Percentiles rank a stretch among this genome's conserved stretches.
These are phyloP conservation scores for Ustilago cynodontis DNA, from an alignment of 1,284 basidiomycete species.

Conservation along the genomic window DNA sequence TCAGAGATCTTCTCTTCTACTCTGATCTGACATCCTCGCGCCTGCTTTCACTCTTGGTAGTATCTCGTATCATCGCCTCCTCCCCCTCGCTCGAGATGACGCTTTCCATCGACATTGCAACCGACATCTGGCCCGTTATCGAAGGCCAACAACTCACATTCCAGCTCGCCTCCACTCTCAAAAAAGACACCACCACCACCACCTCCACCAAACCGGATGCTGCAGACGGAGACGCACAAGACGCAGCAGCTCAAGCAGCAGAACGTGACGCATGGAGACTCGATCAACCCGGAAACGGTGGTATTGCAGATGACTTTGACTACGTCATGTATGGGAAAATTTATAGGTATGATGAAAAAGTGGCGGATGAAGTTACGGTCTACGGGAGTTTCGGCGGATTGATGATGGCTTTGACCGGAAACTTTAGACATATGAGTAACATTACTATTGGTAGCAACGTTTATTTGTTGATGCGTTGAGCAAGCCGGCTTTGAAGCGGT, in stretches of 20 bases:
- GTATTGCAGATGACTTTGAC: constrained; percentile 94
- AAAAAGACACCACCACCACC: constrained; percentile 73
- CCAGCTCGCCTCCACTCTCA: constrained; percentile 77
- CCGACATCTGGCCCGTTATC: constrained; percentile 70
- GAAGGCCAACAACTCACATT: constrained; percentile 82
- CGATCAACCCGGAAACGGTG: constrained; percentile 84
- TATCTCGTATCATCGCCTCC: constrained; percentile 62
- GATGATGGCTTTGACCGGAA: constrained; percentile 92
- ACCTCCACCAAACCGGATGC: constrained; percentile 65
- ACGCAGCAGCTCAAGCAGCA: constrained; percentile 52
- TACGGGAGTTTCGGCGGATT: constrained; percentile 98
- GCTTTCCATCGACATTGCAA: constrained; percentile 77
- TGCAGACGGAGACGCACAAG: constrained; percentile 33
- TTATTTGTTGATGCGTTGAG: constrained; percentile 83
- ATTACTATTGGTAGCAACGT: constrained; percentile 93
- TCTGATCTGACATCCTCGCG: constrained; percentile 72
- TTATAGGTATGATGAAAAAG: constrained; percentile 94
- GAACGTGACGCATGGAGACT: constrained; percentile 85
- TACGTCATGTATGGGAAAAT: constrained; percentile 99
- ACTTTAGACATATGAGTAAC: constrained; percentile 89
- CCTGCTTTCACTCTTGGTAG: constrained; percentile 8
- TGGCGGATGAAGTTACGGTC: constrained; percentile 85
- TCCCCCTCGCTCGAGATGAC: constrained; percentile 80
- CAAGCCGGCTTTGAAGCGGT: no score
- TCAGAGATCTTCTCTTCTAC: neutral